Base-by-base conservation (phyloP, 352 stramenopile species). In the Phytopythium montanum region DNA sequence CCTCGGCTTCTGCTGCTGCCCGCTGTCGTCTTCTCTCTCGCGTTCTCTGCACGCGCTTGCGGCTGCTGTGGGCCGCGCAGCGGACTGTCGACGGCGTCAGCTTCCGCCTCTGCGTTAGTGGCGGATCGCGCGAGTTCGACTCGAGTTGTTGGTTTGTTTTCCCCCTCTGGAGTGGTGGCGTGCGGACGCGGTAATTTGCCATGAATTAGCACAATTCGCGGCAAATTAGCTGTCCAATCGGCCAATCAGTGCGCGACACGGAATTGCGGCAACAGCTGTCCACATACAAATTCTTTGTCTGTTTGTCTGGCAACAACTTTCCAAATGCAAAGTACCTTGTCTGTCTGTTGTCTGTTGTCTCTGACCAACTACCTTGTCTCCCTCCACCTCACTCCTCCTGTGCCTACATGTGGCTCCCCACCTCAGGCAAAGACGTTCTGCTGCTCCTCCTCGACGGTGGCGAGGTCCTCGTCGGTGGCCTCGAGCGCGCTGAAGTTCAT, bases 401-500 rank as follows among this genome's bases (percentile, higher is more conserved):
- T 23, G 18, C 18, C 19, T 25, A 8, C 39, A 7, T 16, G 16
- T 42, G 36, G n/a, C n/a, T 18, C 7, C 2, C 13, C 19, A 26
- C 39, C 2, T 45, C 18, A 10, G 3, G 79, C 81, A 57, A 95
- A 94, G 12, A 95, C 81, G 36, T 94, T 87, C 65, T 93, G 84
- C 66, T 93, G 82, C 66, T 99, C 90, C 38, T 99, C 93, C 42
- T 98, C 85, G 62, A 97, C 82, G 10, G 90, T 88, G 53, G 86
- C 76, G 55, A 88, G 79, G 33, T 88, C 80, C 19, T 97, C 89
- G 36, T 98, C 91, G 6, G 79, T 88, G 41, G 96, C 92, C 65
- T 99, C 97, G 69, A 99, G 97, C 56, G 97, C 92, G 54, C 95
- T 97, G 65, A 99, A 99, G 66, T 97, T 98, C 69, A 99, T 94